A percentile compares a stretch with the other conserved stretches of the same genome.
phyloP scores from a whole-genome alignment of 306 rosid genomes.

The Quercus ilex region DNA sequence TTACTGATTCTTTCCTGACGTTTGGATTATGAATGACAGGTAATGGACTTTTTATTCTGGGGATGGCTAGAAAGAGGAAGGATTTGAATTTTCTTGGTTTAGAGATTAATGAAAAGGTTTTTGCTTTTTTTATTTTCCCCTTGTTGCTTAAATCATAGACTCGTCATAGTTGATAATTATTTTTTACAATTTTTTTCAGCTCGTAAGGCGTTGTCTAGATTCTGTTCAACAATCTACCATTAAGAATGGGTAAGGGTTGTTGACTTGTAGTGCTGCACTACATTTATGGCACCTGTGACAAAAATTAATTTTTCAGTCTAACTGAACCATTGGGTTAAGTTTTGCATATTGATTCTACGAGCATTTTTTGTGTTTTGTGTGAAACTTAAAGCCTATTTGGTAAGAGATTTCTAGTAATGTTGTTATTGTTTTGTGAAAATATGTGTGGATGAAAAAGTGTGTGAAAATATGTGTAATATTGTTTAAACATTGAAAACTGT shows the following conservation, averaged over 20 bases:
- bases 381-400: neutral
- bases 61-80: conserved; percentile 73
- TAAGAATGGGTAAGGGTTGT: conserved; percentile 60
- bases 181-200: conserved; percentile 48
- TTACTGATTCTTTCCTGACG: conserved; percentile 15
- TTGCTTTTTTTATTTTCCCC: neutral
- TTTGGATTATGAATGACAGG: conserved; percentile 50
- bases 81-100: conserved; percentile 84
- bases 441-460: too few relatives aligned
- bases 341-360: neutral
- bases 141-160: neutral
- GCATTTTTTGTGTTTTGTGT: neutral
- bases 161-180: neutral
- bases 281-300: neutral
- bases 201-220: conserved; percentile 65
- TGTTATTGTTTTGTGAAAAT: too few relatives aligned
- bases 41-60: conserved; percentile 75
- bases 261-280: neutral
- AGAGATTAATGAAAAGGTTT: conserved; percentile 91
- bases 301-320: neutral
- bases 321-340: neutral
- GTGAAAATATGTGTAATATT: too few relatives aligned
- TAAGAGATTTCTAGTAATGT: too few relatives aligned
- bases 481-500: too few relatives aligned
- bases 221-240: conserved; percentile 37